Percentiles rank a stretch among this genome's conserved stretches.
phyloP scores from a whole-genome alignment of 768 basidiomycete species.

The Mycena floridula region DNA sequence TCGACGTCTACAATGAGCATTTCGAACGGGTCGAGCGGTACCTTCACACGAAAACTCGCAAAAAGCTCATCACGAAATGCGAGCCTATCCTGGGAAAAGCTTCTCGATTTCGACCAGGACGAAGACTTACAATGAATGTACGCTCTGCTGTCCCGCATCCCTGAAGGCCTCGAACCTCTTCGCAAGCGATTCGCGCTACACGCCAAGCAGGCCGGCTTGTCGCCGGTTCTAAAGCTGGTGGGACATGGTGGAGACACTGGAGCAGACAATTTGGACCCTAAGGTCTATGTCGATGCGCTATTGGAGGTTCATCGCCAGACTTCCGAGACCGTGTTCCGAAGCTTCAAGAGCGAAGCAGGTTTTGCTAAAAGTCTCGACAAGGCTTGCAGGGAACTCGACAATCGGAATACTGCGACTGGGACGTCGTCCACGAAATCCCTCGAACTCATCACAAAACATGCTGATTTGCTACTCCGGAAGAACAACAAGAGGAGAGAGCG shows the following conservation, averaged over 20 bases:
- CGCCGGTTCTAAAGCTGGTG: constrained; percentile 60
- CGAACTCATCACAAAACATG: constrained; percentile 87
- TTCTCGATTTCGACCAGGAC: constrained; percentile 91
- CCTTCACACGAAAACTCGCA: constrained; percentile 72
- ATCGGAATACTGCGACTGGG: constrained; percentile 86
- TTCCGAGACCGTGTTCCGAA: constrained; percentile 78
- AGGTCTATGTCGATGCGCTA: constrained; percentile 89
- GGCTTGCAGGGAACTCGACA: constrained; percentile 94
- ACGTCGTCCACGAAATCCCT: constrained; percentile 81
- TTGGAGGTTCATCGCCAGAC: constrained; percentile 91
- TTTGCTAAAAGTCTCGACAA: constrained; percentile 92
- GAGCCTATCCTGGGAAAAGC: constrained; percentile 82
- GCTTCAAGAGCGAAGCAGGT: constrained; percentile 88
- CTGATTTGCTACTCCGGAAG: constrained; percentile 87
- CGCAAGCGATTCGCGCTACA: constrained; percentile 92
- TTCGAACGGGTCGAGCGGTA: constrained; percentile 95
- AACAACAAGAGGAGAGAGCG: constrained; percentile 94
- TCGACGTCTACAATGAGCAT: constrained; percentile 89
- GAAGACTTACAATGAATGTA: constrained; percentile 97
- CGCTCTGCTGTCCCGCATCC: constrained; percentile 79
- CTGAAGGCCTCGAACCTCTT: constrained; percentile 85
- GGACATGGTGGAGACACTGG: constrained; percentile 47
- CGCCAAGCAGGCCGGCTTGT: constrained; percentile 81
- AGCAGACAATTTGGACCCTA: constrained; percentile 74
- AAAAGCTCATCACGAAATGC: constrained; percentile 74